Evolutionary conservation across 768 basidiomycete genomes (phyloP), one percentile per base, ranked within the genome.

Genomic region (Lyophyllum shimeji): DNA sequence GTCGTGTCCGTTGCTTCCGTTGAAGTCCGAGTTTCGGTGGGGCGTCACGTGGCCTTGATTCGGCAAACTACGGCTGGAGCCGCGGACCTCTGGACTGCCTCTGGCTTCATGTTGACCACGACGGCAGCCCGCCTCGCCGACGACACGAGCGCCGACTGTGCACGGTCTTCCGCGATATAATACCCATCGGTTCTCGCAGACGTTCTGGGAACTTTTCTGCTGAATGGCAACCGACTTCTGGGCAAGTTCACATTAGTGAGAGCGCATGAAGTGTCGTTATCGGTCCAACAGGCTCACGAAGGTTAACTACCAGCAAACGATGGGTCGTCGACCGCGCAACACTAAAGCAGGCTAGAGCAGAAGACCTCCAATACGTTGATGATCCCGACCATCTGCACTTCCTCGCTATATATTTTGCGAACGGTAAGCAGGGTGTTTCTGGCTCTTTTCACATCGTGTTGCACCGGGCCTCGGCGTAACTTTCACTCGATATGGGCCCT

Each of bases 141-240:
- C 43, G 12, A 18, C 20, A 24, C 11, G 43, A 23, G 23, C 43
- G 21, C 18, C 21, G 17, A 40, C 39, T 40, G n/a, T 5, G 17
- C n/a, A 40, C 39, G 39, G 39, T 40, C 39, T 18, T 40, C 39
- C 39, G 39, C 9, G 44, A 12, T 24, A 45, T 20, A 33, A 33
- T 7, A 31, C 27, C 47, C 6, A 9, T 29, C 18, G 25, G 12
- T n/a, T 20, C 47, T 2, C 9, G 12, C 9, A 2, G 27, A 50
- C 20, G 18, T n/a, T 43, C 44, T 44, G 21, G 31, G 20, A 24
- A 8, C 4, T 23, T 31, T 20, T 27, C 25, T 31, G 3, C 17
- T 51, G 55, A 45, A 94, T 94, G 92, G 90, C 91, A 3, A 91
- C 90, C 34, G 89, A 94, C 72, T 96, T 93, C 68, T 97, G 92